Evolutionary conservation across 2,329 filamentous ascomycete species (phyloP).

Genomic region (Diaporthe vexans): DNA sequence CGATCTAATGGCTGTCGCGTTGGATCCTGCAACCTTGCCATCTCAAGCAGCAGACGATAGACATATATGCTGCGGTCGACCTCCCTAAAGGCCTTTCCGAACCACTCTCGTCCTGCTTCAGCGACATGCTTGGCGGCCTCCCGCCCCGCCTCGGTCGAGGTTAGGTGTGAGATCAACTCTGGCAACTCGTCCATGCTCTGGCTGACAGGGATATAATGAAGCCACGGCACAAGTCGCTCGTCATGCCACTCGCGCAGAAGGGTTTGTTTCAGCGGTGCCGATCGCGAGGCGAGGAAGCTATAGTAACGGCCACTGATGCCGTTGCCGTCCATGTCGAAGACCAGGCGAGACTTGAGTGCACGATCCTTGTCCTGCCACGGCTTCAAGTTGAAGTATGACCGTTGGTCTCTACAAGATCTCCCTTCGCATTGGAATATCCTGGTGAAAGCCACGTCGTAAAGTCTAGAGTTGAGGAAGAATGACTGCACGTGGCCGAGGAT

Average conservation of each 20-base stretch:
- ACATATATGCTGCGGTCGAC: constrained; percentile 73
- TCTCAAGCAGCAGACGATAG: constrained; percentile 73
- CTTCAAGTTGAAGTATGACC: constrained; percentile 41
- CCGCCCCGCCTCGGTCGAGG: constrained; percentile 60
- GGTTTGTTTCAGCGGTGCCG: constrained; percentile 65
- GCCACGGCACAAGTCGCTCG: constrained; percentile 67
- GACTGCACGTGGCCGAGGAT: constrained; percentile 8
- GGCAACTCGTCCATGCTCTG: constrained; percentile 64
- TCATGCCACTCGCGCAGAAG: constrained; percentile 71
- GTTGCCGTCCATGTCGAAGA: constrained; percentile 70
- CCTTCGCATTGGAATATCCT: constrained; percentile 35
- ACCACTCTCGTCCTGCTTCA: constrained; percentile 68
- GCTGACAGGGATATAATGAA: constrained; percentile 69
- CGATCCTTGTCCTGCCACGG: constrained; percentile 37
- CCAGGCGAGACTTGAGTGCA: constrained; percentile 55
- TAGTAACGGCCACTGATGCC: constrained; percentile 68
- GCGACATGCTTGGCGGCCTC: constrained; percentile 65
- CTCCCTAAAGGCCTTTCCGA: constrained; percentile 64
- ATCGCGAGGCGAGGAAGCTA: constrained; percentile 62
- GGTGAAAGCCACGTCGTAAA: constrained; percentile 40
- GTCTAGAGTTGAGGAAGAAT: constrained; percentile 31
- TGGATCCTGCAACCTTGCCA: constrained; percentile 57
- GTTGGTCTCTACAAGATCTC: constrained; percentile 41
- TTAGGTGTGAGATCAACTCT: constrained; percentile 63
- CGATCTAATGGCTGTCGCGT: background rate